Percentiles rank a stretch among this genome's conserved stretches.
Conservation (phyloP, 805 yeast genomes). For the Komagataella pseudopastoris region DNA sequence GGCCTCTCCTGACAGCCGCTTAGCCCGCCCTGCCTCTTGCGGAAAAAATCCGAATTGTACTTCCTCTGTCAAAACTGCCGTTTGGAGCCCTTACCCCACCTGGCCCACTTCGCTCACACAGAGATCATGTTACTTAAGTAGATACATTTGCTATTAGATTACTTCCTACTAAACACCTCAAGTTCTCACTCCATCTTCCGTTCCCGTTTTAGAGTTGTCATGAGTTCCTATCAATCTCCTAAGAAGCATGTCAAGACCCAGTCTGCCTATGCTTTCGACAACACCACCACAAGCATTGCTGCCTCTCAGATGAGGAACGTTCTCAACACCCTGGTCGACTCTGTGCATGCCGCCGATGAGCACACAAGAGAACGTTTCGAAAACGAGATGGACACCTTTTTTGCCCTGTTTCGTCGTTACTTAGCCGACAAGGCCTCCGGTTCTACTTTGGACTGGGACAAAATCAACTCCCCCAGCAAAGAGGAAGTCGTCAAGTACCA, state of each 20-base stretch:
- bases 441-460: slow-evolving; percentile 83
- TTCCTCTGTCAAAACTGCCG: not conserved
- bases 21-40: not conserved
- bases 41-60: not conserved
- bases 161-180: not conserved
- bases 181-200: not conserved
- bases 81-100: not conserved
- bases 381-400: slow-evolving; percentile 87
- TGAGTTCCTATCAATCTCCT: slow-evolving; percentile 9
- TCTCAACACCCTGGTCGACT: slow-evolving; percentile 76
- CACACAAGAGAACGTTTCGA: slow-evolving; percentile 51
- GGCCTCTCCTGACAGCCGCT: not conserved
- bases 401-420: slow-evolving; percentile 86
- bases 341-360: slow-evolving; percentile 34
- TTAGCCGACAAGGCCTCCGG: slow-evolving; percentile 81
- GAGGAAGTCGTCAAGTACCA: slow-evolving; percentile 82
- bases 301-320: slow-evolving; percentile 98
- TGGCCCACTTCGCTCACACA: not conserved
- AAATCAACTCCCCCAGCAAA: slow-evolving; percentile 79
- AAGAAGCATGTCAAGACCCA: slow-evolving; percentile 60
- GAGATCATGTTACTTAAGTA: not conserved
- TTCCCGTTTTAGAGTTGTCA: not conserved
- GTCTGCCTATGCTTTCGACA: slow-evolving; percentile 82
- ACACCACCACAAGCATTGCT: slow-evolving; percentile 87
- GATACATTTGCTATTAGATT: not conserved